Conservation (phyloP, 805 yeast genomes). For the Pichia membranifaciens region DNA sequence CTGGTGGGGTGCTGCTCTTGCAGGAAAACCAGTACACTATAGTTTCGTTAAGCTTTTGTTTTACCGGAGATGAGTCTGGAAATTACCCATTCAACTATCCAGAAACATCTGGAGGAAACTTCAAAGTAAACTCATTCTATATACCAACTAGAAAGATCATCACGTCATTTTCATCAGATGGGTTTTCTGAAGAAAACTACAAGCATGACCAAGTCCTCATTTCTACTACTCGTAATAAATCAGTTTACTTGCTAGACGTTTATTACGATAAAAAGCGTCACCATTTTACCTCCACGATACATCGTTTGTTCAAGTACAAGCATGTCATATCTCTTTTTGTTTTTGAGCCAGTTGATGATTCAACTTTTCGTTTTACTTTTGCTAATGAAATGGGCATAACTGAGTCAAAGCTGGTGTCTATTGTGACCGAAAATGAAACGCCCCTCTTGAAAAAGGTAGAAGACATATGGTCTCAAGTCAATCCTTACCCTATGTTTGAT, state of each 20-base stretch:
- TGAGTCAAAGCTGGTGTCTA: slow-evolving; percentile 20
- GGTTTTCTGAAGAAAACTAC: slow-evolving; percentile 14
- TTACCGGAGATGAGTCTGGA: slow-evolving; percentile 25
- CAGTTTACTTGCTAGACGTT: slow-evolving; percentile 26
- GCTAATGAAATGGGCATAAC: slow-evolving; percentile 23
- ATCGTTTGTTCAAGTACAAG: slow-evolving; percentile 21
- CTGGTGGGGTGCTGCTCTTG: slow-evolving; percentile 24
- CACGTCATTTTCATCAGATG: not conserved
- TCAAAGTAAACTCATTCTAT: slow-evolving; percentile 21
- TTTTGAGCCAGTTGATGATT: slow-evolving; percentile 18
- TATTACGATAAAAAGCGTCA: slow-evolving; percentile 16
- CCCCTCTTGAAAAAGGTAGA: slow-evolving; percentile 18
- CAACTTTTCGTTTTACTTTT: slow-evolving; percentile 18
- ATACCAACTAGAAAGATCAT: slow-evolving; percentile 19
- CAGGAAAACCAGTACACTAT: slow-evolving; percentile 21
- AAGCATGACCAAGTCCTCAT: slow-evolving; percentile 27
- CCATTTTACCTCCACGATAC: slow-evolving; percentile 16
- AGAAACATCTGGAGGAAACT: not conserved
- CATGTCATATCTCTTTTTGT: slow-evolving; percentile 20
- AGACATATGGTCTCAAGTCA: slow-evolving; percentile 16
- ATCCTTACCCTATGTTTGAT: slow-evolving; percentile 28
- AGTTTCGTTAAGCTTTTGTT: slow-evolving; percentile 22
- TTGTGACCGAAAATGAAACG: slow-evolving; percentile 15
- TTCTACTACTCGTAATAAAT: slow-evolving; percentile 15
- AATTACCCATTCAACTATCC: slow-evolving; percentile 2